Percentiles rank a stretch among this genome's conserved stretches.
phyloP scores from a whole-genome alignment of 768 basidiomycete species.

The Phylloporus sp. region DNA sequence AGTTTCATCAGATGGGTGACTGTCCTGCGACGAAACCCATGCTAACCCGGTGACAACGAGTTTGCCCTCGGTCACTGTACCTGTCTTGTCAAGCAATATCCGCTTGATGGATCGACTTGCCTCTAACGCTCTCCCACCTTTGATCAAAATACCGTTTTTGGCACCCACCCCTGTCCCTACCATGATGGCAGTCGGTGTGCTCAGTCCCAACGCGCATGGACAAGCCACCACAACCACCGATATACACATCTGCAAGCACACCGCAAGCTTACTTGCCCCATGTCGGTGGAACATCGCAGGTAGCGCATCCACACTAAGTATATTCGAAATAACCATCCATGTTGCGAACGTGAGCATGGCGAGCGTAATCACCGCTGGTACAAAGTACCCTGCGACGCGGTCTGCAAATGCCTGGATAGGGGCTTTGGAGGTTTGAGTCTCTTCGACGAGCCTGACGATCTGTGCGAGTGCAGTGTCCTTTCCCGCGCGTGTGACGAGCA shows the following conservation, averaged over 20 bases:
- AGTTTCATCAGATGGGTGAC: slow-evolving; percentile 15
- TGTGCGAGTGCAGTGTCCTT: slow-evolving; percentile 95
- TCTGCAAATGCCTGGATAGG: slow-evolving; percentile 98
- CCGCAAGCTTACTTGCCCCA: slow-evolving; percentile 81
- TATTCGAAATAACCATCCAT: slow-evolving; percentile 75
- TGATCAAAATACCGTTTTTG: slow-evolving; percentile 96
- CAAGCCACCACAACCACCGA: slow-evolving; percentile 98
- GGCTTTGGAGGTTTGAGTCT: slow-evolving; percentile 96
- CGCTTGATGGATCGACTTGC: slow-evolving; percentile 79
- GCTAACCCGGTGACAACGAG: slow-evolving; percentile 70
- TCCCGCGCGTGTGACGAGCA: slow-evolving; percentile 92
- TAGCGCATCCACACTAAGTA: slow-evolving; percentile 53
- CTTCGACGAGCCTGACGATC: slow-evolving; percentile 95
- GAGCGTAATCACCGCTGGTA: slow-evolving; percentile 85
- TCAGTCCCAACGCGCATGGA: slow-evolving; percentile 93
- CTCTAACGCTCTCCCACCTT: slow-evolving; percentile 92
- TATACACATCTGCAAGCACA: slow-evolving; percentile 96
- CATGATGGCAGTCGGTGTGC: slow-evolving; percentile 98
- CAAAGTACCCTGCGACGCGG: slow-evolving; percentile 90
- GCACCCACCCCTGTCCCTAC: slow-evolving; percentile 98
- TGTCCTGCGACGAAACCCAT: slow-evolving; percentile 57
- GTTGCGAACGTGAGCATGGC: slow-evolving; percentile 73
- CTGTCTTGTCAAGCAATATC: slow-evolving; percentile 94
- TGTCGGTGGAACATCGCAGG: slow-evolving; percentile 83
- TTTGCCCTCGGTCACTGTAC: slow-evolving; percentile 95